Evolutionary conservation across 2,329 filamentous ascomycete species (phyloP).

Genomic region (Diplodia mutila): DNA sequence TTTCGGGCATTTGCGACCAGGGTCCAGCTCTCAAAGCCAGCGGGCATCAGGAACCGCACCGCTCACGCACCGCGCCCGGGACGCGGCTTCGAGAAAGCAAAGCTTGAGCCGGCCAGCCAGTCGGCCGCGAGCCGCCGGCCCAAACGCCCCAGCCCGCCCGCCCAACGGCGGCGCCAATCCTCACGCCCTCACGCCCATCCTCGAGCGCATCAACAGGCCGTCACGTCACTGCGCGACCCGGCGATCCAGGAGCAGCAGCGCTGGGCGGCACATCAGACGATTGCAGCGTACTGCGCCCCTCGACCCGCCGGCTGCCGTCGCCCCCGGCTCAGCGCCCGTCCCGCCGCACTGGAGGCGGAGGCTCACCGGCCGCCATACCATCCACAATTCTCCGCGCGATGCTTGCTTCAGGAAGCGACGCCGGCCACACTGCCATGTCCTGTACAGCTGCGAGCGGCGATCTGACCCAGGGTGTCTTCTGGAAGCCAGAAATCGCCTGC

Average conservation of each 20-base stretch:
- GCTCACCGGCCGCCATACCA: conserved; percentile 6
- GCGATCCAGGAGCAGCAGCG: conserved; percentile 19
- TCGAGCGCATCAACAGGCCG: neutral
- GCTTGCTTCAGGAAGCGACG: conserved; percentile 22
- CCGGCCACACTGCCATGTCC: neutral
- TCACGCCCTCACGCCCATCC: neutral
- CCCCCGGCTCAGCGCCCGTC: neutral
- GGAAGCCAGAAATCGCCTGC: neutral
- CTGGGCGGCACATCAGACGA: conserved; percentile 16
- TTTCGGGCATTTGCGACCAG: neutral
- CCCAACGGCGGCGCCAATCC: conserved; percentile 14
- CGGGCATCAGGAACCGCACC: conserved; percentile 2
- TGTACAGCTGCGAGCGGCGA: neutral
- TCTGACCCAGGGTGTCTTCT: conserved; percentile 9
- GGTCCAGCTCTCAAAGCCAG: neutral
- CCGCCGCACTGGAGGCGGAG: neutral
- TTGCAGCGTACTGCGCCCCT: conserved; percentile 1
- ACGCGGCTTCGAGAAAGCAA: conserved; percentile 13
- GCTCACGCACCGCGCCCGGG: conserved; percentile 10
- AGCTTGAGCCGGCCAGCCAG: conserved; percentile 11
- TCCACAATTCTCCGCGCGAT: conserved; percentile 10
- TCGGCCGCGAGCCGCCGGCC: conserved; percentile 9
- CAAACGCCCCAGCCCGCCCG: conserved; percentile 8
- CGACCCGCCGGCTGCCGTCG: conserved; percentile 1
- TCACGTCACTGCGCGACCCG: conserved; percentile 15